Conservation (phyloP, 108 stramenopile species). For the Parietichytrium sp. region DNA sequence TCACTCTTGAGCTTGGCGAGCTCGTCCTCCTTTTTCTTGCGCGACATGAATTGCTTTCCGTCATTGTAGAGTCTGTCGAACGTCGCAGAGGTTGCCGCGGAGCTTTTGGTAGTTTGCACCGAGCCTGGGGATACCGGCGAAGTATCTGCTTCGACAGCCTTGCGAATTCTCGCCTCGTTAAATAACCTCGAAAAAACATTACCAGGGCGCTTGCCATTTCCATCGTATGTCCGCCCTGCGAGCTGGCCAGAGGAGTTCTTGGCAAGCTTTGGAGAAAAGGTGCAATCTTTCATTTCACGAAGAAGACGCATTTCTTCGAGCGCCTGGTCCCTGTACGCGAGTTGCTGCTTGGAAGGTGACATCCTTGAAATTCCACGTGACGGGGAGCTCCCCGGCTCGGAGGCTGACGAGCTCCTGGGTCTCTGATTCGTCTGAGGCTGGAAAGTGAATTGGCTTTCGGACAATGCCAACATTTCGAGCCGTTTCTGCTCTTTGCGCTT, state of each 20-base stretch:
- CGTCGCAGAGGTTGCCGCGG: not conserved
- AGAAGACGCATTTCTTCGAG: not conserved
- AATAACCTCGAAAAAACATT: no score
- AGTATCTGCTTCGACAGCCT: no score
- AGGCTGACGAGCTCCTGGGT: not conserved
- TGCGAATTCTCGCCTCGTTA: no score
- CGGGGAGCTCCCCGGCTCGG: not conserved
- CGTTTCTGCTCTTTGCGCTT: conserved; percentile 14
- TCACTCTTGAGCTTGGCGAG: not conserved
- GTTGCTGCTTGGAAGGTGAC: not conserved
- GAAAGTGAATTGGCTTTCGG: not conserved
- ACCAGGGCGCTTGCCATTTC: no score
- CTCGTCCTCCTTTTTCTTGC: not conserved
- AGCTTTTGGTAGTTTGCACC: not conserved
- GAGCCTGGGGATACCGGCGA: no score
- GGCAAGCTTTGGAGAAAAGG: not conserved
- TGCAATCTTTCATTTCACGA: conserved; percentile 6
- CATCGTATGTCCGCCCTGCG: no score
- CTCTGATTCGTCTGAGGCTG: not conserved
- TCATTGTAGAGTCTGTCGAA: not conserved
- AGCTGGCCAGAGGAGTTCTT: not conserved
- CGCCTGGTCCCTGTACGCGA: not conserved
- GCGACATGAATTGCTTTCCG: not conserved
- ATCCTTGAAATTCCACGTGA: not conserved
- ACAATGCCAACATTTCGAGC: not conserved